Evolutionary conservation across 2,329 filamentous ascomycete species (phyloP), one percentile per base, ranked within the genome.

Genomic region (Aspergillus sojae): DNA sequence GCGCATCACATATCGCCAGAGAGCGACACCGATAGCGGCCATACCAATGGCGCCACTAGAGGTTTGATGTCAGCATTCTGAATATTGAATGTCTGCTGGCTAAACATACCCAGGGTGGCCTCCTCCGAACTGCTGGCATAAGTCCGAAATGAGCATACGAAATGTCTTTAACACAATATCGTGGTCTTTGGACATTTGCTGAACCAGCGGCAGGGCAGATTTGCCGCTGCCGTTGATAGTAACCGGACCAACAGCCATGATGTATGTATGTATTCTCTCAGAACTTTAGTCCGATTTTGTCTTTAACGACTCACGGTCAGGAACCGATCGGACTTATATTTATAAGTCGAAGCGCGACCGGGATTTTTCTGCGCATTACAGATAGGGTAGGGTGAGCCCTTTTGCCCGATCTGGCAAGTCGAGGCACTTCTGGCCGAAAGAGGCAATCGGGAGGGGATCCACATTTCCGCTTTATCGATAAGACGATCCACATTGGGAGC

Each of bases 101-200:
- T 32, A 14, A 21, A 21, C 54, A 39, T 79, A 88, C 85, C 88
- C 89, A 21, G 88, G 89, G 71, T 91, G 89, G 0, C 89, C 89
- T 41, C 88, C 88, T 65, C 86, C 86, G 75, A 90, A 91, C 67
- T 91, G 88, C 72, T 91, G 84, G 70, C 88, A 91, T 3, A 91
- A 77, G 72, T 91, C 89, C 52, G 89, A 87, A 63, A 91, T 88
- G 34, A 91, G 77, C 57, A 85, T 78, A 60, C 89, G 81, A 71
- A 90, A 89, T 6, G 85, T 85, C 68, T 82, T 83, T 57, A 91
- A 75, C 2, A 89, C 85, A 23, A 84, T 72, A 56, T 87, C 82
- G 67, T 81, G 71, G 26, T 74, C 68, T 60, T 71, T 68, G 28
- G 68, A 69, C 9, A 71, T 60, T 54, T 68, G 66, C 48, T 65